A percentile compares a stretch with the other conserved stretches of the same genome.
phyloP scores from a whole-genome alignment of 495 filamentous ascomycete genomes.

The Parathielavia hyrcaniae region DNA sequence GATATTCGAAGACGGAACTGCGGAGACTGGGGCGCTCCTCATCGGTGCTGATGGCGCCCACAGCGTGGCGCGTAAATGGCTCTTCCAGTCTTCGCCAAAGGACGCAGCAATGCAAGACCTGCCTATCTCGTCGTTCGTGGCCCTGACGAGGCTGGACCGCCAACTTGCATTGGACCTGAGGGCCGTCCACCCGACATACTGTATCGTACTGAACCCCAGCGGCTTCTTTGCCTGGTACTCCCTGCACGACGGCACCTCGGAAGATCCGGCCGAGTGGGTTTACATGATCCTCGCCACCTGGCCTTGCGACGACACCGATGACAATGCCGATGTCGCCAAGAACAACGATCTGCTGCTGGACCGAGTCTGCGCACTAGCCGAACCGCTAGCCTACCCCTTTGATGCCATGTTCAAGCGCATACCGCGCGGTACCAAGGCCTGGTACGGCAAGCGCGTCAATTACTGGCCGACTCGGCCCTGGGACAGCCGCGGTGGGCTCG shows the following conservation, averaged over 20 bases:
- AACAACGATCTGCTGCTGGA: constrained; percentile 10
- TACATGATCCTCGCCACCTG: constrained; percentile 25
- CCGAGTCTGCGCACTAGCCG: constrained; percentile 9
- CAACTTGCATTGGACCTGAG: constrained; percentile 26
- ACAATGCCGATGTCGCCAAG: constrained; percentile 7
- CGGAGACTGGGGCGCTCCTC: constrained; percentile 31
- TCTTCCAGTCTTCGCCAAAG: constrained; percentile 29
- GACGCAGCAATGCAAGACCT: constrained; percentile 19
- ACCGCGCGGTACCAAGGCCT: constrained; percentile 11
- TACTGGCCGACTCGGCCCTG: constrained; percentile 35
- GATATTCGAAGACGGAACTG: constrained; percentile 38
- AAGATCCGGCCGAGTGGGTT: constrained; percentile 23
- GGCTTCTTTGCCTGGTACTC: constrained; percentile 21
- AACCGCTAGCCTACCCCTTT: constrained; percentile 20
- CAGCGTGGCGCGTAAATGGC: constrained; percentile 34
- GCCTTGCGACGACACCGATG: constrained; percentile 8
- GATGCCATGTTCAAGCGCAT: constrained; percentile 20
- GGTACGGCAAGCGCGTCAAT: constrained; percentile 11
- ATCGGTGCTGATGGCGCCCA: constrained; percentile 43
- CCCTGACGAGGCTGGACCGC: constrained; percentile 15
- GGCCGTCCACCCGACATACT: constrained; percentile 26
- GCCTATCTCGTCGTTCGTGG: constrained; percentile 13
- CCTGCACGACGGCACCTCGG: constrained; percentile 16
- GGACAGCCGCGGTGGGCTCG: constrained; percentile 37
- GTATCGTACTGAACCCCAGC: constrained; percentile 28